Base-by-base conservation (phyloP, 2,329 filamentous ascomycete species). In the Fonsecaea erecta region DNA sequence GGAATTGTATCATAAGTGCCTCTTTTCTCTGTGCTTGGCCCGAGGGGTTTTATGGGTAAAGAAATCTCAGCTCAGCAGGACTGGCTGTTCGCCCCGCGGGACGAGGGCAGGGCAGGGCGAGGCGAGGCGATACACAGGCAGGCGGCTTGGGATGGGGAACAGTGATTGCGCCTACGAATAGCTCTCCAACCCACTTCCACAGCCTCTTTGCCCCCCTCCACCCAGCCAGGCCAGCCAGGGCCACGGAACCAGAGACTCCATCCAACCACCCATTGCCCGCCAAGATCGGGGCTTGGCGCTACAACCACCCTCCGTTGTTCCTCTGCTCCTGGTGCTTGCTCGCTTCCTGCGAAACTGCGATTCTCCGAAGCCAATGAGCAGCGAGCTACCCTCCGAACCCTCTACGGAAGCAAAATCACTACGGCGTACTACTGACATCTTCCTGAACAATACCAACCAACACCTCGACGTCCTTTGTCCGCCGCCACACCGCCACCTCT, bases 51-150 rank as follows among this genome's bases (percentile, higher is more conserved):
- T 51, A 34, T 34, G 28, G 32, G 28, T 32, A 55, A 32, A 34
- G 32, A 52, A 53, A 40, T 60, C 60, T 53, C 35, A 63, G 59
- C 64, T 63, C 64, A 66, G 60, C 64, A 66, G 51, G 51, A 48
- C 46, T 60, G 34, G 35, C 26, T 53, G 51, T 48, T 59, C 28
- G 55, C 35, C 55, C 55, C 59, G 34, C 46, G 32, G 51, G 26
- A 24, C 46, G 32, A 35, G 26, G 14, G 16, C 28, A 53, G 30
- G n/a, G n/a, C n/a, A n/a, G n/a, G n/a, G 51, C 14, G 24, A 53
- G 30, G 43, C 18, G 43, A 48, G 43, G 43, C 43, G 43, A 48
- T 24, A 12, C 43, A 40, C 37, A 40, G 18, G 8, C n/a, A 40
- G 37, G 37, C 37, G 37, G 16, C 16, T 40, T 48, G 18, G 43